These are phyloP conservation scores for Termitomyces heimii DNA, from an alignment of 768 basidiomycete genomes.

Conservation along the genomic window DNA sequence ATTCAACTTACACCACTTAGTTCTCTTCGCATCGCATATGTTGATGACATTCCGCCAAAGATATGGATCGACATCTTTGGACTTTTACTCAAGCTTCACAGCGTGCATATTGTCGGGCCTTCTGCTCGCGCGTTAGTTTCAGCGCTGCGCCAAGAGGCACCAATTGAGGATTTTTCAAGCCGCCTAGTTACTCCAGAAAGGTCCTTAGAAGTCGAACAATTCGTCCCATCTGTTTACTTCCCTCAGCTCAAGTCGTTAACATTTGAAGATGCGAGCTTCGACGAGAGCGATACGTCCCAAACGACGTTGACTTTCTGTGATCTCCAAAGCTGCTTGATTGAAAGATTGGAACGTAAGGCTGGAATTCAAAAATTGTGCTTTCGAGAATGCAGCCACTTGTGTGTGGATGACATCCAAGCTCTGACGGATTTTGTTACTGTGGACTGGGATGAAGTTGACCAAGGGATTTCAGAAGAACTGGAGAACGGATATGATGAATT, in stretches of 20 bases:
- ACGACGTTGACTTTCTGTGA: background rate
- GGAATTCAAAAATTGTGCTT: constrained; percentile 22
- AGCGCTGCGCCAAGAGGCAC: constrained; percentile 18
- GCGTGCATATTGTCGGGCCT: constrained; percentile 17
- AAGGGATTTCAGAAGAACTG: constrained; percentile 12
- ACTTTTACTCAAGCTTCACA: constrained; percentile 19
- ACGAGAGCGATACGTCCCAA: background rate
- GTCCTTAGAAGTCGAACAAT: constrained; percentile 7
- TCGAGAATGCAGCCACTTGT: constrained; percentile 19
- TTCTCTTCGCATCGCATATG: constrained; percentile 17
- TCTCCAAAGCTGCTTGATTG: constrained; percentile 21
- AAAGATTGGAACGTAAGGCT: constrained; percentile 24
- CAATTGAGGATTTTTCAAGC: constrained; percentile 4
- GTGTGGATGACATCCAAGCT: constrained; percentile 15
- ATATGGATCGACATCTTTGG: constrained; percentile 22
- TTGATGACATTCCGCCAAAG: constrained; percentile 11
- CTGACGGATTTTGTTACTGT: constrained; percentile 26
- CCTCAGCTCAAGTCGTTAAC: constrained; percentile 20
- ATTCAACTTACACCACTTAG: constrained; percentile 20
- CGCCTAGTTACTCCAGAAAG: constrained; percentile 6
- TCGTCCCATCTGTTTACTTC: constrained; percentile 18
- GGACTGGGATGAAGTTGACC: constrained; percentile 27
- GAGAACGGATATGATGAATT: constrained; percentile 12
- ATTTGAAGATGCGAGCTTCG: constrained; percentile 20
- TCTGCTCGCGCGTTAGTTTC: constrained; percentile 17